Conservation (phyloP, 129 eudicot species). For the Chrysanthemum makinoi region DNA sequence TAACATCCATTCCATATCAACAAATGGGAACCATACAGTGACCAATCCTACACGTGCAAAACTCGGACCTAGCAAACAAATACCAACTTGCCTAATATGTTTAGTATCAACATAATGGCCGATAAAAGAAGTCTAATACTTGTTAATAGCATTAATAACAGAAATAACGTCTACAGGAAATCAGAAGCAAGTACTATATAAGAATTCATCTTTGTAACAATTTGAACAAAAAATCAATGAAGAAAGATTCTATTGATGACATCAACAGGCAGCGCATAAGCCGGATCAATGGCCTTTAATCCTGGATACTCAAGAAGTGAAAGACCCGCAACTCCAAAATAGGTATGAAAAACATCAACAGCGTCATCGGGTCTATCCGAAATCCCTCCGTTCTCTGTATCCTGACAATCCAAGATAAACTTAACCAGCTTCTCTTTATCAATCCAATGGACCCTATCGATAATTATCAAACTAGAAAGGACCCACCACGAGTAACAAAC, state of each 20-base stretch:
- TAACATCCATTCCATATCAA: too few relatives aligned
- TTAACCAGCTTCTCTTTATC: slow-evolving; percentile 74
- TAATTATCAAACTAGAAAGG: slow-evolving; percentile 77
- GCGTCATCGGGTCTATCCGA: slow-evolving; percentile 95
- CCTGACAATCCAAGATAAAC: slow-evolving; percentile 89
- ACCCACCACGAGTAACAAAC: slow-evolving; percentile 91
- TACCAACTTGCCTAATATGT: too few relatives aligned
- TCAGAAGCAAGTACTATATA: too few relatives aligned
- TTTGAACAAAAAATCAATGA: slow-evolving; percentile 9
- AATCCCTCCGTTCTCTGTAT: slow-evolving; percentile 79
- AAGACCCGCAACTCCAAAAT: slow-evolving; percentile 85
- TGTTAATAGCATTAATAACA: not conserved
- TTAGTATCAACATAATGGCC: not conserved
- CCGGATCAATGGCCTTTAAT: slow-evolving; percentile 78
- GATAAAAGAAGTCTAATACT: not conserved
- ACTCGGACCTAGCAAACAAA: too few relatives aligned
- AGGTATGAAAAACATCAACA: slow-evolving; percentile 93
- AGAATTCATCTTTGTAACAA: too few relatives aligned
- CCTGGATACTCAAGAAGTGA: slow-evolving; percentile 81
- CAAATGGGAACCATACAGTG: too few relatives aligned
- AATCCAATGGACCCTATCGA: slow-evolving; percentile 89
- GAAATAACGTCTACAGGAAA: too few relatives aligned
- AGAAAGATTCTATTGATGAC: slow-evolving; percentile 61
- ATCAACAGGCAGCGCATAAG: slow-evolving; percentile 84
- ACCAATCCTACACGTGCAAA: too few relatives aligned